A percentile compares a stretch with the other conserved stretches of the same genome.
Evolutionary conservation across 345 rosid genomes (phyloP).

Genomic region (Eucalyptus caleyi): DNA sequence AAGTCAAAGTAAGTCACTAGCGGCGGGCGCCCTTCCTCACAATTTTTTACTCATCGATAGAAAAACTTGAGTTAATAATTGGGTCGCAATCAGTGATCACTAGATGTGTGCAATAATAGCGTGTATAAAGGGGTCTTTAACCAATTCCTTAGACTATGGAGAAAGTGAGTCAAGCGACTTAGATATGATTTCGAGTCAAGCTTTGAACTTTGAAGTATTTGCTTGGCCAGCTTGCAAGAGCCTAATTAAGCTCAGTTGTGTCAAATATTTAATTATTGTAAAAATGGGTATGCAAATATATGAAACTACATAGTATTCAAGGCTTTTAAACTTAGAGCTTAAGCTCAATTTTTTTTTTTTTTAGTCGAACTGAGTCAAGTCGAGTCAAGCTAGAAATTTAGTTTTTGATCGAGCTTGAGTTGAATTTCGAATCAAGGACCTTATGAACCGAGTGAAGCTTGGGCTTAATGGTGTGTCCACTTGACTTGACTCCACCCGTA

Average conservation of each 20-base stretch:
- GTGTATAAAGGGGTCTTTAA: background rate
- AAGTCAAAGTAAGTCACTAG: background rate
- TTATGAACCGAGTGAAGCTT: background rate
- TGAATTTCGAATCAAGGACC: rapidly evolving
- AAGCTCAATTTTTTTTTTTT: background rate
- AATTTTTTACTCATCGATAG: background rate
- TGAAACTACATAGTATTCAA: background rate
- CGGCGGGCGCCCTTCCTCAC: background rate
- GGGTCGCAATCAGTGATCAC: background rate
- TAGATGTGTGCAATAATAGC: background rate
- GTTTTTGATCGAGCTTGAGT: too few relatives aligned
- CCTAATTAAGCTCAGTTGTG: background rate
- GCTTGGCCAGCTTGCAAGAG: background rate
- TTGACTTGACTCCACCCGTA: background rate
- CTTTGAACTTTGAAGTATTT: background rate
- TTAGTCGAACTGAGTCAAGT: background rate
- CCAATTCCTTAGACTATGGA: background rate
- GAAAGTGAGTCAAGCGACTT: background rate
- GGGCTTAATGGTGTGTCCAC: background rate
- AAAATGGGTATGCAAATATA: background rate
- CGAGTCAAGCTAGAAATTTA: background rate
- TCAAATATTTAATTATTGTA: background rate
- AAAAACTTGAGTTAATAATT: background rate
- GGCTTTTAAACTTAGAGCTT: background rate
- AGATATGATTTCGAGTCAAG: background rate